Evolutionary conservation across 73 alveolate genomes (phyloP).

Genomic region (Breviolum minutum): DNA sequence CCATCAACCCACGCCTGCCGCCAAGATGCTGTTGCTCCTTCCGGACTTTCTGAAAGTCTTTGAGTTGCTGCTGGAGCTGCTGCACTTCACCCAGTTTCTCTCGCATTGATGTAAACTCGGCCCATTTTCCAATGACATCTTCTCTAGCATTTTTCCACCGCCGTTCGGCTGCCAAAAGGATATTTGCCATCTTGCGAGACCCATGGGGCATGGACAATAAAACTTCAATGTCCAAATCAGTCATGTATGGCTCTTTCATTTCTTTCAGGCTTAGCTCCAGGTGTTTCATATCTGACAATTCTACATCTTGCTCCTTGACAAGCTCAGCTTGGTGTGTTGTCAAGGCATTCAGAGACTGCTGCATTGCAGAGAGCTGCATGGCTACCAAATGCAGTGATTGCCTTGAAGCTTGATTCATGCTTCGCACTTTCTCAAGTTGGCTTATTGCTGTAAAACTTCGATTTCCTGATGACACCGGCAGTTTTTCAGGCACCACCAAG

Average conservation of each 20-base stretch:
- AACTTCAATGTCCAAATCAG: slow-evolving; percentile 66
- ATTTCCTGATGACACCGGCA: background rate
- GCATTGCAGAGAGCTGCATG: slow-evolving; percentile 1
- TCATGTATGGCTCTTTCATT: slow-evolving; percentile 46
- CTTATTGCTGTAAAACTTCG: background rate
- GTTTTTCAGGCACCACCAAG: slow-evolving; percentile 20
- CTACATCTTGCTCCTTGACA: background rate
- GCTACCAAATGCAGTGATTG: slow-evolving; percentile 1
- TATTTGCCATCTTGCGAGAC: background rate
- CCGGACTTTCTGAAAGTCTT: slow-evolving; percentile 63
- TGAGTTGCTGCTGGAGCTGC: slow-evolving; percentile 28
- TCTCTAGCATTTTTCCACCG: slow-evolving; percentile 77
- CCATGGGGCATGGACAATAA: slow-evolving; percentile 14
- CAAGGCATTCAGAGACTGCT: slow-evolving; percentile 4
- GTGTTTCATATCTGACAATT: slow-evolving; percentile 1
- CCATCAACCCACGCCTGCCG: background rate
- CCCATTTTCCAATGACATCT: slow-evolving; percentile 78
- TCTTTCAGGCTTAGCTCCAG: slow-evolving; percentile 8
- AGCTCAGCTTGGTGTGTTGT: slow-evolving; percentile 7
- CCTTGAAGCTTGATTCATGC: background rate
- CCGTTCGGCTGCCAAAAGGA: slow-evolving; percentile 72
- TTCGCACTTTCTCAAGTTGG: slow-evolving; percentile 34
- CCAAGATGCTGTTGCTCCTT: slow-evolving; percentile 56
- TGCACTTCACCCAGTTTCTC: slow-evolving; percentile 1
- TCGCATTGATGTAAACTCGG: slow-evolving; percentile 29